A percentile compares a stretch with the other conserved stretches of the same genome.
These are phyloP conservation scores for Pseudisothecium myosuroides DNA, from an alignment of 225 moss, liverwort and hornwort species.

Conservation along the genomic window DNA sequence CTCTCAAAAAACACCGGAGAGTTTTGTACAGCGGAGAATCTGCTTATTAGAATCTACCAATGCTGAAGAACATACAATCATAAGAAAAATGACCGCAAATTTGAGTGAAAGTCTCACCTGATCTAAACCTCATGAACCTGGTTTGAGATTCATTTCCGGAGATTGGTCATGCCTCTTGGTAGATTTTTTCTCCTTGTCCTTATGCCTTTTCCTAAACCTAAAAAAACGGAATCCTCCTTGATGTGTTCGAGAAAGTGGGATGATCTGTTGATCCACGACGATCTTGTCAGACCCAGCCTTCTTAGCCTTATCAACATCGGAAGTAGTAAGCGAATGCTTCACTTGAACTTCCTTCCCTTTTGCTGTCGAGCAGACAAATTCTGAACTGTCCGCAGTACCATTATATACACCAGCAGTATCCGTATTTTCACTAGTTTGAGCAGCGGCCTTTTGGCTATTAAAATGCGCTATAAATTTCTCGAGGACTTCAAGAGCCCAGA, in stretches of 20 bases:
- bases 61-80: not conserved
- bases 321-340: not conserved
- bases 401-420: not conserved
- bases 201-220: conserved; percentile 7
- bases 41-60: not conserved
- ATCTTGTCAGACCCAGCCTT: not conserved
- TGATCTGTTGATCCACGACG: not conserved
- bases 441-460: not conserved
- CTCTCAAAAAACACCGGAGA: not conserved
- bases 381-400: not conserved
- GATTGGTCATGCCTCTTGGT: not conserved
- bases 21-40: not conserved
- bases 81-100: not conserved
- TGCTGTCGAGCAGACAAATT: not conserved
- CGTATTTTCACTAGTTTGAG: not conserved
- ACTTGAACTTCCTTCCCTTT: not conserved
- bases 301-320: not conserved
- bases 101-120: not conserved
- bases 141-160: not conserved
- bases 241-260: not conserved
- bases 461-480: conserved; percentile 34
- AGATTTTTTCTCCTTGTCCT: conserved; percentile 15
- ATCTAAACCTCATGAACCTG: not conserved
- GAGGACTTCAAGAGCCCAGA: conserved; percentile 33
- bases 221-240: conserved; percentile 18